phyloP scores from a whole-genome alignment of 2,329 filamentous ascomycete species.

The Xylaria polymorpha region DNA sequence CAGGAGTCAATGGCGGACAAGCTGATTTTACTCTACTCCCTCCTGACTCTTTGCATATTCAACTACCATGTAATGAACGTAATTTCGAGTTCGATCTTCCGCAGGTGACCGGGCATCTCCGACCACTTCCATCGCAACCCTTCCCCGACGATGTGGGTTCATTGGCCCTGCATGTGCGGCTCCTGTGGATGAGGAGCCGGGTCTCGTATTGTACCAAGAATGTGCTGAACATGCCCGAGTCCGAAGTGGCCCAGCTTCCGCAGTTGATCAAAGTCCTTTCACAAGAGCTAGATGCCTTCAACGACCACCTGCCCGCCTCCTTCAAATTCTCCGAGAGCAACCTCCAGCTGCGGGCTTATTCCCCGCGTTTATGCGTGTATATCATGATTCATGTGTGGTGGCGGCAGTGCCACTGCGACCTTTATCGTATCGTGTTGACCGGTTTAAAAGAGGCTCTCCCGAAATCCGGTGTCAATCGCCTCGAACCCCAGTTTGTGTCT shows the following conservation, averaged over 20 bases:
- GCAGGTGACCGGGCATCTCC: conserved; percentile 62
- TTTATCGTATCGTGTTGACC: conserved; percentile 64
- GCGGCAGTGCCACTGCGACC: conserved; percentile 68
- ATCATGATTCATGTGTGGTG: conserved; percentile 71
- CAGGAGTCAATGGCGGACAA: conserved; percentile 59
- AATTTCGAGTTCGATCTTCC: conserved; percentile 69
- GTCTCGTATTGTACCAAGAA: conserved; percentile 66
- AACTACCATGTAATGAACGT: conserved; percentile 62
- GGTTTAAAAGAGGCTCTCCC: conserved; percentile 65
- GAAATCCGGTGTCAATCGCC: conserved; percentile 55
- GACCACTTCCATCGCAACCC: conserved; percentile 57
- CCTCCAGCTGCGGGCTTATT: conserved; percentile 66
- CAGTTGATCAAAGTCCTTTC: conserved; percentile 61
- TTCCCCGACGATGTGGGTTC: conserved; percentile 66
- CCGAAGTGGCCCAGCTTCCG: conserved; percentile 60
- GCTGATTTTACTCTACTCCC: conserved; percentile 60
- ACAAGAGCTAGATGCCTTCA: conserved; percentile 61
- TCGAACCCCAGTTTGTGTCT: conserved; percentile 62
- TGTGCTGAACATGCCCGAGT: conserved; percentile 55
- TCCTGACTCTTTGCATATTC: conserved; percentile 57
- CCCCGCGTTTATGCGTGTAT: conserved; percentile 66
- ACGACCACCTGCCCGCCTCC: conserved; percentile 63
- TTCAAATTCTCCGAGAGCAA: conserved; percentile 70
- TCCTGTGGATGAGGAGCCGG: conserved; percentile 65
- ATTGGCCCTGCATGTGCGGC: conserved; percentile 66